Evolutionary conservation across 192 early-diverging fungal genomes (phyloP).

Genomic region (Linnemannia elongata): DNA sequence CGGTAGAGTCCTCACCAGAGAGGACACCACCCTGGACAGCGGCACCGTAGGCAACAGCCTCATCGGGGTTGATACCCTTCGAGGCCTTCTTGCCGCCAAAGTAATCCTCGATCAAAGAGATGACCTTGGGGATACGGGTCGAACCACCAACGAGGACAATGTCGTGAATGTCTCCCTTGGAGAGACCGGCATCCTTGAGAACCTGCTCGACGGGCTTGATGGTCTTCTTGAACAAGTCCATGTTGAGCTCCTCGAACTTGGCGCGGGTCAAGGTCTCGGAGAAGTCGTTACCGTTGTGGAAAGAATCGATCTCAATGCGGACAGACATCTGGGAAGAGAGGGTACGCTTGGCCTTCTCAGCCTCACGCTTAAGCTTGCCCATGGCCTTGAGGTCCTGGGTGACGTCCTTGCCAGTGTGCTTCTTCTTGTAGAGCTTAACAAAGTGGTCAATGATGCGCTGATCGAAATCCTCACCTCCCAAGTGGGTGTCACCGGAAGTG

Average conservation of each 20-base stretch:
- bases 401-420: constrained; percentile 80
- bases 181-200: constrained; percentile 88
- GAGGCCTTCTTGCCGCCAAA: constrained; percentile 97
- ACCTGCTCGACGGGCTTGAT: constrained; percentile 95
- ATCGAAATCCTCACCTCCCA: constrained; percentile 99
- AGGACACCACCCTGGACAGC: constrained; percentile 96
- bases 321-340: constrained; percentile 94
- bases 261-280: constrained; percentile 95
- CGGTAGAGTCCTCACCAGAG: constrained; percentile 75
- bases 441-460: constrained; percentile 95
- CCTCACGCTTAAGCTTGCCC: constrained; percentile 95
- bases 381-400: constrained; percentile 90
- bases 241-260: constrained; percentile 97
- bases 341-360: constrained; percentile 97
- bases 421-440: constrained; percentile 93
- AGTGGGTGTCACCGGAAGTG: constrained; percentile 96
- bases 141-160: constrained; percentile 99
- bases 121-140: constrained; percentile 98
- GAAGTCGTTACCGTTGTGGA: constrained; percentile 90
- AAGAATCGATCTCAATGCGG: constrained; percentile 93
- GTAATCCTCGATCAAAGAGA: constrained; percentile 91
- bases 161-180: constrained; percentile 92
- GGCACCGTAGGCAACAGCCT: constrained; percentile 98
- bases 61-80: constrained; percentile 99
- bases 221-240: constrained; percentile 93